Base-by-base conservation (phyloP, 73 alveolate species). In the Tetrahymena borealis region DNA sequence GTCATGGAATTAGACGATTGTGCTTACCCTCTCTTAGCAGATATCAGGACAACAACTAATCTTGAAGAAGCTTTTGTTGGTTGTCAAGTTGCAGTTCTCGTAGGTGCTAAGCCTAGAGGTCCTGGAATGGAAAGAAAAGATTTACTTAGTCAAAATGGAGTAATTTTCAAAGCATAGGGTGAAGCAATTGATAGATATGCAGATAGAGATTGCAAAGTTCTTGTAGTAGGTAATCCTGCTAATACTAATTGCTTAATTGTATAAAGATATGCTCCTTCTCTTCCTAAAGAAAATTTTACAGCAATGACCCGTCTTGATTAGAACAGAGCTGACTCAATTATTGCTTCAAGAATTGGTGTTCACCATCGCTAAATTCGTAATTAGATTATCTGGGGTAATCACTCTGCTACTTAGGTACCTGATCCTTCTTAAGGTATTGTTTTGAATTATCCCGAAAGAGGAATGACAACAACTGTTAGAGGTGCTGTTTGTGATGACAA, bases 121-220 rank as follows among this genome's bases (percentile, higher is more conserved):
- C 99, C 99, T 11, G 99, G 99, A 32, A 98, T 98, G 99, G 99
- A 98, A 95, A 96, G 99, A 91, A 98, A 97, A 91, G 99, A 98
- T 92, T 94, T 98, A 35, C 95, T 98, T 40, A 97, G 97, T 78
- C 98, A 95, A 35, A 98, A 98, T 93, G 98, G 99, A 43, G 93
- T 93, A 91, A 97, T 98, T 92, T 98, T 97, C 94, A 93, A 96
- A 33, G 99, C 78, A 10, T 97, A 98, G 95, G 99, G 99, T 37
- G 95, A 94, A 90, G 99, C 99, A 31, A 90, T 98, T 40, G 96
- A 97, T 40, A 97, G 95, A 92, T 95, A 97, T 93, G 99, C 99
- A n/a, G 98, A 97, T 94, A 96, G 95, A 94, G 97, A 95, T 92
- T 98, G 96, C 33, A 98, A 98, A 93, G 98, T 98, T 28, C 78